phyloP scores from a whole-genome alignment of 352 stramenopile species.

The Phytophthora chlamydospora region DNA sequence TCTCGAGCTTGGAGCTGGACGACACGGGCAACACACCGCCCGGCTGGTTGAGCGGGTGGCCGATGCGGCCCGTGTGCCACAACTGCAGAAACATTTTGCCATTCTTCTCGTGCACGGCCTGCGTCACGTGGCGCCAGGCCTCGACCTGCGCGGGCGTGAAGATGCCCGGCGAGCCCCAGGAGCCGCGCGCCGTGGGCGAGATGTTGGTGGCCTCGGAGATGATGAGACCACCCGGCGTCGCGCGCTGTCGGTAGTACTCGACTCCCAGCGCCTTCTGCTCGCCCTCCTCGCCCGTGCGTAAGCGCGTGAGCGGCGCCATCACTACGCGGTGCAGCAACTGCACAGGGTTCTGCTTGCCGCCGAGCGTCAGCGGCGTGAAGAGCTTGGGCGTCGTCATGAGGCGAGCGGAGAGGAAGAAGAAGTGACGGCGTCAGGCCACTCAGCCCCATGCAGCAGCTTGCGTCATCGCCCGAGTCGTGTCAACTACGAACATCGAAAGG shows the following conservation, averaged over 20 bases:
- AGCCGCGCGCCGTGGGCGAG: slow-evolving; percentile 42
- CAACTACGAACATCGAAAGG: slow-evolving; percentile 1
- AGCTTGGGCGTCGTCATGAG: slow-evolving; percentile 45
- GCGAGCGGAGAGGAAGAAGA: not conserved
- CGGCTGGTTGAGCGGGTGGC: slow-evolving; percentile 74
- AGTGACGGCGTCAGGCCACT: slow-evolving; percentile 9
- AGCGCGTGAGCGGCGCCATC: slow-evolving; percentile 68
- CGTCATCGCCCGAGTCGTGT: slow-evolving; percentile 20
- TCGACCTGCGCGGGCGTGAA: slow-evolving; percentile 55
- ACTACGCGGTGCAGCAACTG: slow-evolving; percentile 68
- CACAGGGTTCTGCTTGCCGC: slow-evolving; percentile 55
- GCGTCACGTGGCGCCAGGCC: slow-evolving; percentile 58
- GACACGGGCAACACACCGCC: slow-evolving; percentile 61
- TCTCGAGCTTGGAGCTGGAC: slow-evolving; percentile 51
- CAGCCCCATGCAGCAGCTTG: slow-evolving; percentile 7
- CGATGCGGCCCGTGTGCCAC: slow-evolving; percentile 85
- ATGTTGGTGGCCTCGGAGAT: slow-evolving; percentile 74
- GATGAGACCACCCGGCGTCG: slow-evolving; percentile 61
- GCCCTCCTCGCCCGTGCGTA: slow-evolving; percentile 47
- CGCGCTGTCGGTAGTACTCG: slow-evolving; percentile 69
- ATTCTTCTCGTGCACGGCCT: slow-evolving; percentile 75
- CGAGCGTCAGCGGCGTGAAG: slow-evolving; percentile 66
- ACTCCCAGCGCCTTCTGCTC: slow-evolving; percentile 45
- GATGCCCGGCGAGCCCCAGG: slow-evolving; percentile 63
- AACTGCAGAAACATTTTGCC: slow-evolving; percentile 87